A percentile compares a stretch with the other conserved stretches of the same genome.
Evolutionary conservation across 352 stramenopile genomes (phyloP).

Genomic region (Porosira glacialis): DNA sequence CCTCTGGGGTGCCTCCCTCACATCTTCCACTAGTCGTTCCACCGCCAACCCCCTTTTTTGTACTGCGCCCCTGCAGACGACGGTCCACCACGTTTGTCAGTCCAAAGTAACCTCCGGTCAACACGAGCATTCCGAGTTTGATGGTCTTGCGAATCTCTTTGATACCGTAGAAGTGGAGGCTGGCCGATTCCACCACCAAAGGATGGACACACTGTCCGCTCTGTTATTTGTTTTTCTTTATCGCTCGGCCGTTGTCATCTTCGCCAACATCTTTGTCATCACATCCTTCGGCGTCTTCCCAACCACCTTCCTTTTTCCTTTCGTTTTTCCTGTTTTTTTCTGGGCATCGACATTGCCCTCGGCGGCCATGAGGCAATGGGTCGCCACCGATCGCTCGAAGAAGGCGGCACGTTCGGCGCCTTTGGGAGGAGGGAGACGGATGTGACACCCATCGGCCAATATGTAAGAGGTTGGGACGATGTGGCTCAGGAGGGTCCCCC

Average conservation of each 20-base stretch:
- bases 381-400: slow-evolving; percentile 70
- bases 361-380: slow-evolving; percentile 52
- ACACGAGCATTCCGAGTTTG: slow-evolving; percentile 65
- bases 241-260: slow-evolving; percentile 1
- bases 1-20: no score
- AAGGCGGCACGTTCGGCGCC: slow-evolving; percentile 47
- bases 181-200: slow-evolving; percentile 64
- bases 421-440: slow-evolving; percentile 61
- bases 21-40: no score
- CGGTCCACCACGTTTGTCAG: slow-evolving; percentile 73
- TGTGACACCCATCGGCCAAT: slow-evolving; percentile 65
- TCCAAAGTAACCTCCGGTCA: slow-evolving; percentile 71
- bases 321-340: slow-evolving; percentile 16
- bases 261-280: slow-evolving; percentile 5
- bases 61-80: no score
- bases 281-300: slow-evolving; percentile 25
- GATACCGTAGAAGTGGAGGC: slow-evolving; percentile 65
- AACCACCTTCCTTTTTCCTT: slow-evolving; percentile 20
- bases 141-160: slow-evolving; percentile 77
- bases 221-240: slow-evolving; percentile 20
- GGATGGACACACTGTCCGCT: slow-evolving; percentile 56
- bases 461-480: slow-evolving; percentile 72
- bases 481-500: slow-evolving; percentile 26
- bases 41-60: no score
- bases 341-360: no score